These are phyloP conservation scores for Exobasidium rhododendri DNA, from an alignment of 1,284 basidiomycete species.

Conservation along the genomic window DNA sequence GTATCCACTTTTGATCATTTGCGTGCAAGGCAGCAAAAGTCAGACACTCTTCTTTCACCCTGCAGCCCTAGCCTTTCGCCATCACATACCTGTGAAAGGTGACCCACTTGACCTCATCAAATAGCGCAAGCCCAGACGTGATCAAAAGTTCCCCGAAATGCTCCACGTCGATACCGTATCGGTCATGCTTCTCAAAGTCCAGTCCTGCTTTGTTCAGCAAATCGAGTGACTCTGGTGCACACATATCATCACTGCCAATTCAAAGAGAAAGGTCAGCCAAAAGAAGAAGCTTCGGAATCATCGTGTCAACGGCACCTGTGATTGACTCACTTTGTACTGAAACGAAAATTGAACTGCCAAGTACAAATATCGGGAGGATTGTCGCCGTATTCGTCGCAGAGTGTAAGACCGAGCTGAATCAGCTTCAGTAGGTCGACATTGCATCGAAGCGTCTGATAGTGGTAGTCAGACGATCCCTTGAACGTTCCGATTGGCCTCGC, in stretches of 20 bases:
- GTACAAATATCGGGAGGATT: constrained; percentile 76
- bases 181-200: constrained; percentile 88
- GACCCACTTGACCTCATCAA: constrained; percentile 90
- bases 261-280: constrained; percentile 7
- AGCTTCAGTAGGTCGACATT: constrained; percentile 98
- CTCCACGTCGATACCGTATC: constrained; percentile 85
- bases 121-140: constrained; percentile 86
- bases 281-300: not conserved
- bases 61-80: too few relatives aligned
- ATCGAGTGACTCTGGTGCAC: constrained; percentile 92
- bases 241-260: constrained; percentile 82
- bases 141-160: constrained; percentile 97
- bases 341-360: constrained; percentile 99
- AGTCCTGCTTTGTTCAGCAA: constrained; percentile 90
- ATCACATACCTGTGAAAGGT: constrained; percentile 72
- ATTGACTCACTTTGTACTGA: constrained; percentile 62
- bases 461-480: constrained; percentile 95
- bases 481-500: constrained; percentile 94
- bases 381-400: constrained; percentile 89
- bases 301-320: constrained; percentile 69
- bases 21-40: too few relatives aligned
- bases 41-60: too few relatives aligned
- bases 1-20: constrained; percentile 79
- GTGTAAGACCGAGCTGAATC: constrained; percentile 92
- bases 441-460: constrained; percentile 93